A percentile compares a stretch with the other conserved stretches of the same genome.
Evolutionary conservation across 805 yeast genomes (phyloP).

Genomic region (Hanseniaspora vineae): DNA sequence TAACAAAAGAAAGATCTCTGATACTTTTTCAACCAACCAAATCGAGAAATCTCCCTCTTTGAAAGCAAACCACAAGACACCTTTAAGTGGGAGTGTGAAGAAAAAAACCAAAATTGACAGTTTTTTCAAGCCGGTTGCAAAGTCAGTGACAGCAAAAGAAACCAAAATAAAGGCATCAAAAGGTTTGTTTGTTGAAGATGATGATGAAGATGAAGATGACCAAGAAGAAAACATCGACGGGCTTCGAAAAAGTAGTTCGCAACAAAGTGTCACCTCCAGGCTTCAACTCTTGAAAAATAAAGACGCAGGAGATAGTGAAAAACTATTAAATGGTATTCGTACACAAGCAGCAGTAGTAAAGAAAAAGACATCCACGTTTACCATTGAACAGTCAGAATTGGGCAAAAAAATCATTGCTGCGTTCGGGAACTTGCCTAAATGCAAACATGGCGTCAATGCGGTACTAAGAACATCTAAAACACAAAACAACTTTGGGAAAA

Average conservation of each 20-base stretch:
- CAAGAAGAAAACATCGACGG: not conserved
- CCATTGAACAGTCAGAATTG: conserved; percentile 8
- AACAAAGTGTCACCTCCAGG: too few species aligned
- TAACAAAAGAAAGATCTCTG: conserved; percentile 9
- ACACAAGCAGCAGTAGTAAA: not conserved
- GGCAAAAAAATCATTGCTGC: conserved; percentile 10
- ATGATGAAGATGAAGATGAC: not conserved
- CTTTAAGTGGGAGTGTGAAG: not conserved
- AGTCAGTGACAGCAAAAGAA: not conserved
- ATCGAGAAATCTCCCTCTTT: too few species aligned
- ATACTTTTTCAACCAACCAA: too few species aligned
- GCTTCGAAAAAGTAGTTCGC: too few species aligned
- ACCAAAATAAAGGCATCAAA: not conserved
- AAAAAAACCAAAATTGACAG: conserved; percentile 1
- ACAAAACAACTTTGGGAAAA: conserved; percentile 31
- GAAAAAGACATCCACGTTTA: conserved; percentile 1
- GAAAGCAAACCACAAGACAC: too few species aligned
- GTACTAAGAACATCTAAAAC: conserved; percentile 34
- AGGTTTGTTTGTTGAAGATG: not conserved
- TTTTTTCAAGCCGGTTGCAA: conserved; percentile 2
- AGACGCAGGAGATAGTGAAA: not conserved
- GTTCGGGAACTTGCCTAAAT: conserved; percentile 28
- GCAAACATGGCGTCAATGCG: conserved; percentile 37
- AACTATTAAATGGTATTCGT: not conserved
- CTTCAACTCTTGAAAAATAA: not conserved